phyloP scores from a whole-genome alignment of 768 basidiomycete species.

The Lactarius psammicola region DNA sequence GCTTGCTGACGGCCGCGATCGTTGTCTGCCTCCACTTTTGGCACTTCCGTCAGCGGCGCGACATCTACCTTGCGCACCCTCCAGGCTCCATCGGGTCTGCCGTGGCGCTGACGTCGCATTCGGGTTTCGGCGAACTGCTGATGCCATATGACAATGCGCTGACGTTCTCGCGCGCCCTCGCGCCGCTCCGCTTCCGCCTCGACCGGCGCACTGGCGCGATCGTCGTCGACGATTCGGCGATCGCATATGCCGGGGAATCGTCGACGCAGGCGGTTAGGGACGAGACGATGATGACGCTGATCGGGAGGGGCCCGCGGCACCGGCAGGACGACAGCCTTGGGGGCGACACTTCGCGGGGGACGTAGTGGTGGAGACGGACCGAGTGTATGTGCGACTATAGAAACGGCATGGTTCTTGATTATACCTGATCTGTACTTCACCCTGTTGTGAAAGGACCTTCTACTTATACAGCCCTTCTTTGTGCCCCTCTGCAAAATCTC shows the following conservation, averaged over 20 bases:
- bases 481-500: neutral
- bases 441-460: neutral
- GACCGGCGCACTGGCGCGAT: conserved; percentile 29
- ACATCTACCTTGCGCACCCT: conserved; percentile 19
- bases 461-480: neutral
- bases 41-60: conserved; percentile 33
- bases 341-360: neutral
- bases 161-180: conserved; percentile 14
- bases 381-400: neutral
- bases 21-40: conserved; percentile 49
- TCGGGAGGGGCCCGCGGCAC: neutral
- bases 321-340: neutral
- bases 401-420: neutral
- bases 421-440: neutral
- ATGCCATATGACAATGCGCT: conserved; percentile 16
- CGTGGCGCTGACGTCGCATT: conserved; percentile 25
- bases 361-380: neutral
- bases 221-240: conserved; percentile 19
- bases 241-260: conserved; percentile 1
- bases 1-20: conserved; percentile 49
- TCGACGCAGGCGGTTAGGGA: neutral
- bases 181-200: conserved; percentile 25
- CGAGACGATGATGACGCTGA: conserved; percentile 27
- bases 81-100: conserved; percentile 22
- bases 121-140: conserved; percentile 28